Evolutionary conservation across 441 rosid genomes (phyloP), one percentile per base, ranked within the genome.

Genomic region (Pelargonium fulgidum): DNA sequence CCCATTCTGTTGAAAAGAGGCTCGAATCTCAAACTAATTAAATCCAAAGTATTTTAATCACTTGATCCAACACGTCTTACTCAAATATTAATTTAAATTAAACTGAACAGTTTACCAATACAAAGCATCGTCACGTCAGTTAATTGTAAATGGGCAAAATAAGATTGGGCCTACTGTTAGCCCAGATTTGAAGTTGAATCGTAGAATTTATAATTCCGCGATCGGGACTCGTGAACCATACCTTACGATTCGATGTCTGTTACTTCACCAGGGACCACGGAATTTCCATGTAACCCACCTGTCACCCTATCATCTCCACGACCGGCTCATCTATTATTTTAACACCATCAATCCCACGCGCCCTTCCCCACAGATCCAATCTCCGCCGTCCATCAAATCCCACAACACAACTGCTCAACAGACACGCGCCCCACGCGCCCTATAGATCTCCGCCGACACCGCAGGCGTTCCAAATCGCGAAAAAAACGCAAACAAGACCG

Each of bases 181-280:
- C 33, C 33, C 33, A 29, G 33, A 29, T 29, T 29, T 29, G 4
- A 29, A 29, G 33, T 29, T 29, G 33, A 29, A 29, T 29, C 33
- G 33, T 1, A 2, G 33, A 29, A 29, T 29, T 29, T 29, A 29
- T 29, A 29, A 29, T 29, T 29, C 33, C 33, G 33, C 4, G 33
- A 29, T 29, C 50, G 8, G 1, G 22, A 45, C 45, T 50, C 72
- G 33, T 20, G 42, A 66, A 29, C 33, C 33, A 29, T 29, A 48
- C 33, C 48, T 36, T 70, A 64, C 77, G 69, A 59, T 70, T 50
- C 24, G 6, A 13, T 20, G 33, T 36, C 73, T 59, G 9, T 36
- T 36, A 7, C n/a, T 61, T 58, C 64, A 52, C 77, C 36, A 54
- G 7, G 39, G 67, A 50, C 44, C 72, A 20, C 67, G 44, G 39